phyloP scores from a whole-genome alignment of 139 green algal species.

The Micractinium conductrix region DNA sequence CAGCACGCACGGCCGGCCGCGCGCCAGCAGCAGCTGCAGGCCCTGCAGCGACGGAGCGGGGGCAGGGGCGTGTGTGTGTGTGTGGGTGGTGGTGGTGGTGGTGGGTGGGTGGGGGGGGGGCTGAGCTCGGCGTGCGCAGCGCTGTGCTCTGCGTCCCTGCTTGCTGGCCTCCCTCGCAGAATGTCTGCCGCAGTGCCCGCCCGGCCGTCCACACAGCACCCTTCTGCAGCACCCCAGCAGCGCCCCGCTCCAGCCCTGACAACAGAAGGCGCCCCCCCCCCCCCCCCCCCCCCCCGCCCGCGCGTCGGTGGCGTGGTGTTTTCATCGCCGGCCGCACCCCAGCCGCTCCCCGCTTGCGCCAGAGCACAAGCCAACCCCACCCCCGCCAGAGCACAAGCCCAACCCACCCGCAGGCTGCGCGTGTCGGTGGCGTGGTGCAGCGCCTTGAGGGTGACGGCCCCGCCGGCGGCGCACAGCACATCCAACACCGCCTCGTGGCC shows the following conservation, averaged over 20 bases:
- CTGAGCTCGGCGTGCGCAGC: no score
- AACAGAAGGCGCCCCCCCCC: no score
- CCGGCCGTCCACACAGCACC: no score
- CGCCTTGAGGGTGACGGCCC: background rate
- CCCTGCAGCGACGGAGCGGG: background rate
- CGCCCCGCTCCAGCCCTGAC: no score
- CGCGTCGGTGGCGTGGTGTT: no score
- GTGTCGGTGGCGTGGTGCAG: slow-evolving; percentile 27
- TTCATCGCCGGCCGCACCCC: background rate
- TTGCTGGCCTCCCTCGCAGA: no score
- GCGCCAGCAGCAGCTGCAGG: slow-evolving; percentile 22
- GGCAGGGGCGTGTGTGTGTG: background rate
- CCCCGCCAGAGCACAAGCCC: background rate
- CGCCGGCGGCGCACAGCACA: slow-evolving; percentile 9
- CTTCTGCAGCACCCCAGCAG: no score
- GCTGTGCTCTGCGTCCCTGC: no score
- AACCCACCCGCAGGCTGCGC: background rate
- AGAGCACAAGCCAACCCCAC: no score
- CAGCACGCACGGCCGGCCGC: slow-evolving; percentile 13
- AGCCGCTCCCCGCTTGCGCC: background rate
- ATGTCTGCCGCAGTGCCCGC: no score
- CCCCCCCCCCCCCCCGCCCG: no score
- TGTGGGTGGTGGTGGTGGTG: background rate
- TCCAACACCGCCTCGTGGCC: slow-evolving; percentile 9
- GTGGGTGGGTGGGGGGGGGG: no score